A percentile compares a stretch with the other conserved stretches of the same genome.
Evolutionary conservation across 139 green algal genomes (phyloP).

Genomic region (Tetradesmus lagerheimii): DNA sequence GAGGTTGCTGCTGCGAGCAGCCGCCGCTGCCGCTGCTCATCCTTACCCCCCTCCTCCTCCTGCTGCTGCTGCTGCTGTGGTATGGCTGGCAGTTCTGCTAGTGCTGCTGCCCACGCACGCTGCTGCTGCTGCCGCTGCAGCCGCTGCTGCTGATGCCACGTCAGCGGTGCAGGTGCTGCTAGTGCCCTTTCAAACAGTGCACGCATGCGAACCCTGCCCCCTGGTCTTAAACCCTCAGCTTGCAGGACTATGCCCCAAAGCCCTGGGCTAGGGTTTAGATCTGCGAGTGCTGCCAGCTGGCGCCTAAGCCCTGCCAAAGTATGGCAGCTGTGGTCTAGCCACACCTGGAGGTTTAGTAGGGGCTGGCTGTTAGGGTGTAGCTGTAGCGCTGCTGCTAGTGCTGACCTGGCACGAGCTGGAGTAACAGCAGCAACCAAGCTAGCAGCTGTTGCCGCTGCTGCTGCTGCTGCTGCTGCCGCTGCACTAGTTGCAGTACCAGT

Average conservation of each 20-base stretch:
- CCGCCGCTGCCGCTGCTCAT: neutral
- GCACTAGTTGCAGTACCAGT: slow-evolving; percentile 20
- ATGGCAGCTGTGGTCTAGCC: slow-evolving; percentile 46
- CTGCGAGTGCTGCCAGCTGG: slow-evolving; percentile 39
- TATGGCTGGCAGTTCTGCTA: neutral
- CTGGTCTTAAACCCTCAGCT: slow-evolving; percentile 41
- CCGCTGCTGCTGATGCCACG: slow-evolving; percentile 32
- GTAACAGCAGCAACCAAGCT: neutral
- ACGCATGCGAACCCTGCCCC: slow-evolving; percentile 38
- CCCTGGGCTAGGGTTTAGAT: slow-evolving; percentile 22
- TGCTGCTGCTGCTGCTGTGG: slow-evolving; percentile 8
- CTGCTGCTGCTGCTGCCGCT: neutral
- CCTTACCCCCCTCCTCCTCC: neutral
- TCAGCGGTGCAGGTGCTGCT: neutral
- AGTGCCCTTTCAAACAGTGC: slow-evolving; percentile 53
- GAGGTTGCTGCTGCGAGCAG: neutral
- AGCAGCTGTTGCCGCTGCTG: slow-evolving; percentile 39
- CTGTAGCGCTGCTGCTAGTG: slow-evolving; percentile 52
- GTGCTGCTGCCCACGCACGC: neutral
- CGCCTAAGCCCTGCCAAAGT: slow-evolving; percentile 58
- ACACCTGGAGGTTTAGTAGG: slow-evolving; percentile 58
- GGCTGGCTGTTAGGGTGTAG: slow-evolving; percentile 58
- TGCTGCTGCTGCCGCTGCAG: slow-evolving; percentile 8
- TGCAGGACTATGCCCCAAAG: slow-evolving; percentile 32
- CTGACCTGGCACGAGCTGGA: neutral